A percentile compares a stretch with the other conserved stretches of the same genome.
These are phyloP conservation scores for Nicotiana noctiflora DNA, from an alignment of 257 asterid genomes.

Conservation along the genomic window DNA sequence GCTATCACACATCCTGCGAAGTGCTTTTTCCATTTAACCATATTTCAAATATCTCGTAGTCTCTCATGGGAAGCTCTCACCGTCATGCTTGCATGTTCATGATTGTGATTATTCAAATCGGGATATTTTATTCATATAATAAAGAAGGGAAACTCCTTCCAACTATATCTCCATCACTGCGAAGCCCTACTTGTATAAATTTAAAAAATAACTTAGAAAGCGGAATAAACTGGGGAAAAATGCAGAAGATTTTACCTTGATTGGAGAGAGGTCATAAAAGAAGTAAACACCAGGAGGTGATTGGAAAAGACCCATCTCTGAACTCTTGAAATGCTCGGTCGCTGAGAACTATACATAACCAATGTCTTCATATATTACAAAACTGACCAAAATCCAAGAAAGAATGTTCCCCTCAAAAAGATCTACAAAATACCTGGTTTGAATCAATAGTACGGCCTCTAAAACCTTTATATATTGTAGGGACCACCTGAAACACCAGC, in stretches of 20 bases:
- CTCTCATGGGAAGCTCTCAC: not conserved
- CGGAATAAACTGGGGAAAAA: not conserved
- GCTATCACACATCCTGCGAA: not conserved
- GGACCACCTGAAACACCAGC: slow-evolving; percentile 80
- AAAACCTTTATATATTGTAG: slow-evolving; percentile 67
- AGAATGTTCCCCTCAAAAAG: slow-evolving; percentile 7
- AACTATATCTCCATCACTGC: not conserved
- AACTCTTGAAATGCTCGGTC: slow-evolving; percentile 76
- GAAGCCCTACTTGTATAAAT: not conserved
- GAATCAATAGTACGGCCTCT: slow-evolving; percentile 74
- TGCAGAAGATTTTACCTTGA: slow-evolving; percentile 50
- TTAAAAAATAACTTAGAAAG: not conserved
- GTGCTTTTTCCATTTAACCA: not conserved
- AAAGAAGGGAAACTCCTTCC: not conserved
- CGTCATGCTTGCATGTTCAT: not conserved
- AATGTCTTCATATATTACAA: slow-evolving; percentile 4
- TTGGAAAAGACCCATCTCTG: slow-evolving; percentile 50
- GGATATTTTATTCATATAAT: not conserved
- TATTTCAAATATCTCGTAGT: not conserved
- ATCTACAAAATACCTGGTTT: slow-evolving; percentile 60
- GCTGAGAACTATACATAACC: slow-evolving; percentile 82
- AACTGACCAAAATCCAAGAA: not conserved
- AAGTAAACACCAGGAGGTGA: slow-evolving; percentile 87
- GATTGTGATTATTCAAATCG: not conserved
- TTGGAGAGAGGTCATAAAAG: slow-evolving; percentile 93